Evolutionary conservation across 1,284 basidiomycete genomes (phyloP), one percentile per base, ranked within the genome.

Genomic region (Malassezia equina): DNA sequence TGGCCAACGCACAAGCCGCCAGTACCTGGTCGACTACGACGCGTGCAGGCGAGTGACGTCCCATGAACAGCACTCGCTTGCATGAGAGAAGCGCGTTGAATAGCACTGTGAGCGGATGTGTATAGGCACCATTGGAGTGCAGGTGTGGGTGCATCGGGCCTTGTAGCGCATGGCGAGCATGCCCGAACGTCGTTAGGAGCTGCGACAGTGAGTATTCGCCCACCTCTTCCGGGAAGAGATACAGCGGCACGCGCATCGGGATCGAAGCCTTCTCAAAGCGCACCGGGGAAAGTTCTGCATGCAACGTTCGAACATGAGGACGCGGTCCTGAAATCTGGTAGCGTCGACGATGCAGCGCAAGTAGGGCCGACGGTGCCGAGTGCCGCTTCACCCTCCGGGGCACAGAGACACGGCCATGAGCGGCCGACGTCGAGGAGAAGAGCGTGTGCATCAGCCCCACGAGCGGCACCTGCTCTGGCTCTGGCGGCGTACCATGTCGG

Each of bases 181-280:
- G 90, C 7, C 87, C 84, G 75, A 96, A 95, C 2, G 85, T 86
- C 70, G 88, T 84, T 59, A 95, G 84, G 41, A 96, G 81, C 61
- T 86, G 84, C 57, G 91, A 90, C 57, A 96, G 77, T 17, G 91
- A 95, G 76, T 91, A 96, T 88, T 95, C 91, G 51, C 91, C 91
- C 51, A 98, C 88, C 79, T 98, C 91, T 73, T 93, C 88, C 0
- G 86, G 60, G 28, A 71, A 72, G 5, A 57, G 55, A 40, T 60
- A 59, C 13, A 69, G 55, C 4, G 71, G 71, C 11, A 71, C 51
- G 2, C 62, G 63, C 11, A 71, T 31, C 2, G 51, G 43, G 21
- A 52, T 29, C 7, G n/a, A 17, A 7, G 29, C 21, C 15, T 19
- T 3, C 21, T 28, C 50, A 27, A 45, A 52, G 15, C 24, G 15